Evolutionary conservation across 2,329 filamentous ascomycete genomes (phyloP).

Genomic region (Mycosphaerella arachidis): DNA sequence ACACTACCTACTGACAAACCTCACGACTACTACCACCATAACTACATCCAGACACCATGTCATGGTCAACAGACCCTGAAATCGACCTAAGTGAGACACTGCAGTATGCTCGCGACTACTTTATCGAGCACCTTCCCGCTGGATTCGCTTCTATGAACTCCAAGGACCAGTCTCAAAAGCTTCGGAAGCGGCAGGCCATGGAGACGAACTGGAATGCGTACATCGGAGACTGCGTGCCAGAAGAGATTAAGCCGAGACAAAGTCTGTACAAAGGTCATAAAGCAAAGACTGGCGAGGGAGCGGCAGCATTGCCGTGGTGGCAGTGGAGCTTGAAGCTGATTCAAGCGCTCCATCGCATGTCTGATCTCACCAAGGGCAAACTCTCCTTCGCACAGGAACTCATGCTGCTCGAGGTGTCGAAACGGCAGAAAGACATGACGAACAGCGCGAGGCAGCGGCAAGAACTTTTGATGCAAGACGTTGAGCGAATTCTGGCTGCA

Average conservation of each 20-base stretch:
- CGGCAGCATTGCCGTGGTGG: neutral
- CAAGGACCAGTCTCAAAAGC: neutral
- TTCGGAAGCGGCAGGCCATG: neutral
- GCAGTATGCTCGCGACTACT: neutral
- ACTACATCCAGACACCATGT: neutral
- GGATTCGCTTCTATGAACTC: neutral
- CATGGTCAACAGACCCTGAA: neutral
- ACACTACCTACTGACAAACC: no score
- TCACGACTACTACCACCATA: no score
- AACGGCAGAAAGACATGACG: neutral
- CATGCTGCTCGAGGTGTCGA: neutral
- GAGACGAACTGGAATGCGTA: neutral
- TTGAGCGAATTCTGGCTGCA: neutral
- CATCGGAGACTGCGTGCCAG: neutral
- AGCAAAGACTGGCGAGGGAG: neutral
- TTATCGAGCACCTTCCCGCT: neutral
- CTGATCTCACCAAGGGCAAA: neutral
- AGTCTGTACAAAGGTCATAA: neutral
- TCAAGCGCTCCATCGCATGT: neutral
- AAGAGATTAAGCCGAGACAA: neutral
- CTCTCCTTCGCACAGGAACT: neutral
- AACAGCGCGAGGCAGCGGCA: neutral
- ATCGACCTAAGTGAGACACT: neutral
- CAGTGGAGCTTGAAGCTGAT: neutral
- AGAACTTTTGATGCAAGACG: neutral